A percentile compares a stretch with the other conserved stretches of the same genome.
Conservation (phyloP, 352 stramenopile genomes). For the Thalassiosira livingstoniorum region DNA sequence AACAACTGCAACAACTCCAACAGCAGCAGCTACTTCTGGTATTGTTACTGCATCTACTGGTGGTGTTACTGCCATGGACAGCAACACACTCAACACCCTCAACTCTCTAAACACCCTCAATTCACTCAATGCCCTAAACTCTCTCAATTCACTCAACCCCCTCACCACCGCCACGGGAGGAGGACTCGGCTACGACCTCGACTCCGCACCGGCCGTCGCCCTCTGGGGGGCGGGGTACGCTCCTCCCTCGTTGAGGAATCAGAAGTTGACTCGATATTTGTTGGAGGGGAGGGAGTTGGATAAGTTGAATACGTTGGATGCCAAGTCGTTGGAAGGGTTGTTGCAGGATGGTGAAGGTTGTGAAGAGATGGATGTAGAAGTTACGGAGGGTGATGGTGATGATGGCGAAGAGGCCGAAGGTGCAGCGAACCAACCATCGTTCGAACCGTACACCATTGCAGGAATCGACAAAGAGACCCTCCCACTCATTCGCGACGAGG, state of each 20-base stretch:
- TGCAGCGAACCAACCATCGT: conserved; percentile 14
- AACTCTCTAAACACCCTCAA: too few relatives aligned
- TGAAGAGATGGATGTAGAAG: too few relatives aligned
- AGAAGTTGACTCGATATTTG: conserved; percentile 20
- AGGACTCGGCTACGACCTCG: conserved; percentile 80
- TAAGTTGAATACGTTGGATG: conserved; percentile 3
- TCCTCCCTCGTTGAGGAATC: conserved; percentile 29
- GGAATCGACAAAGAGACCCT: background rate
- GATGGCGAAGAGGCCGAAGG: conserved; percentile 17
- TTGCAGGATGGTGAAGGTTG: conserved; percentile 1
- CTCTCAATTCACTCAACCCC: background rate
- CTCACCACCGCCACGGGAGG: conserved; percentile 64
- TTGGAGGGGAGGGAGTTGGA: conserved; percentile 30
- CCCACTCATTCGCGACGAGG: conserved; percentile 65
- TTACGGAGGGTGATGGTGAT: conserved; percentile 17
- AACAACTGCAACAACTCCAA: background rate
- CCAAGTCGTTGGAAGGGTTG: background rate
- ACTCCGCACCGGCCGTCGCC: conserved; percentile 68
- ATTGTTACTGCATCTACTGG: too few relatives aligned
- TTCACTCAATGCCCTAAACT: background rate
- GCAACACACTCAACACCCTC: too few relatives aligned
- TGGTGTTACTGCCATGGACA: too few relatives aligned
- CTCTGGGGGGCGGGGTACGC: conserved; percentile 73
- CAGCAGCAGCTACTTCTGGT: background rate
- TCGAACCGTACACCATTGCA: background rate